Evolutionary conservation across 306 rosid species (phyloP).

Genomic region (Canavalia ensiformis): DNA sequence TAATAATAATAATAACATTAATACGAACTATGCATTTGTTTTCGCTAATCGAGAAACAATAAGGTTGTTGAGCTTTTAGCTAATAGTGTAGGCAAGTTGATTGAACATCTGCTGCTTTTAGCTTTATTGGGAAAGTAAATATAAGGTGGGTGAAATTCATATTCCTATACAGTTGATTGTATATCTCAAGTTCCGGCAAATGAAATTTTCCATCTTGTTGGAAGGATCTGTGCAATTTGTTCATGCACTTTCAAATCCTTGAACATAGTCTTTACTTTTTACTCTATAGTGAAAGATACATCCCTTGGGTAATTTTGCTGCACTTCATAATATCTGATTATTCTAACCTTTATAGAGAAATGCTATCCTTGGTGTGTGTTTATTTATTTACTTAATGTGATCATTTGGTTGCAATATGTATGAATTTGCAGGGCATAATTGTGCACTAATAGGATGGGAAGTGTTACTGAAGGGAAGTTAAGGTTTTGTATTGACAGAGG

Average conservation of each 20-base stretch:
- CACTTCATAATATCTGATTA: slow-evolving; percentile 5
- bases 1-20: not conserved
- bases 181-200: not conserved
- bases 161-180: not conserved
- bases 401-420: slow-evolving; percentile 14
- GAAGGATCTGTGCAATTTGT: not conserved
- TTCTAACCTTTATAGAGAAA: slow-evolving; percentile 1
- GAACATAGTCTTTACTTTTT: not conserved
- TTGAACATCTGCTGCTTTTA: not conserved
- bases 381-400: not conserved
- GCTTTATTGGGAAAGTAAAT: not conserved
- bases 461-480: slow-evolving; percentile 60
- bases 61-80: slow-evolving; percentile 7
- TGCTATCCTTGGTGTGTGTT: not conserved
- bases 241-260: slow-evolving; percentile 26
- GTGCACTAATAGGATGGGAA: slow-evolving; percentile 48
- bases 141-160: not conserved
- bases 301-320: slow-evolving; percentile 3
- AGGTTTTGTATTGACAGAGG: slow-evolving; percentile 96
- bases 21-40: not conserved
- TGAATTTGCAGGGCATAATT: slow-evolving; percentile 42
- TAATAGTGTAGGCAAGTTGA: not conserved
- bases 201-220: slow-evolving; percentile 6
- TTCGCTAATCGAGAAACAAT: not conserved
- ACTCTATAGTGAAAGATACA: not conserved